Conservation (phyloP, 2,329 filamentous ascomycete genomes). For the Sphaceloma murrayae region DNA sequence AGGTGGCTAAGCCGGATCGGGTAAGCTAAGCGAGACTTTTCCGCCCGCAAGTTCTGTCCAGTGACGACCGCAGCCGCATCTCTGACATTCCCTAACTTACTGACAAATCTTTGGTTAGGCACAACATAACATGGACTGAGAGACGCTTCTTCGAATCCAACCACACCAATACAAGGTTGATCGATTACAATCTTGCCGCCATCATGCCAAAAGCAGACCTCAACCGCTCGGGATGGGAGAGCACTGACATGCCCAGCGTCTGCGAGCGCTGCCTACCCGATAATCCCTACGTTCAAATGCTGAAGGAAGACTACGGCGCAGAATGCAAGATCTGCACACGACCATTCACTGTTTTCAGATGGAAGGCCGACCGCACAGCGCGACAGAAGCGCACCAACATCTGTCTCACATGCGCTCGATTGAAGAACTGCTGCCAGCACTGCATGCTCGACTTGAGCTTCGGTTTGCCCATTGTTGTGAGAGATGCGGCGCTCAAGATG, state of each 20-base stretch:
- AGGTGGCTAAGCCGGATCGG: background rate
- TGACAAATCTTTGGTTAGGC: constrained; percentile 3
- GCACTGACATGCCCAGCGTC: constrained; percentile 79
- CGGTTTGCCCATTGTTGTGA: constrained; percentile 84
- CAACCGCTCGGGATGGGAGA: constrained; percentile 93
- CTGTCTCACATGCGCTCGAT: constrained; percentile 87
- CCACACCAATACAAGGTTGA: background rate
- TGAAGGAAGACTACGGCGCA: constrained; percentile 88
- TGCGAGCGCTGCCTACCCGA: constrained; percentile 91
- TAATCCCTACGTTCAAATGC: constrained; percentile 97
- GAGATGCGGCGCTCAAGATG: constrained; percentile 96
- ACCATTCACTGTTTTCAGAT: constrained; percentile 90
- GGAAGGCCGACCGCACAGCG: constrained; percentile 84
- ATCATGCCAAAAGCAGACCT: constrained; percentile 84
- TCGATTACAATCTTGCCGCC: background rate
- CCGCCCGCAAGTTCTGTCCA: constrained; percentile 6
- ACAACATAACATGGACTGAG: no score
- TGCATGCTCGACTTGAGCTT: constrained; percentile 98
- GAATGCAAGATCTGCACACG: constrained; percentile 69
- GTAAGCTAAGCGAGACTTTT: background rate
- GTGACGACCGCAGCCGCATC: constrained; percentile 1
- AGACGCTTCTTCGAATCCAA: no score
- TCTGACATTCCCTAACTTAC: no score
- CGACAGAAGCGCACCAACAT: constrained; percentile 91
- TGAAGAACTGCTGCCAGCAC: constrained; percentile 98